Evolutionary conservation across 1,139 yeast species (phyloP).

Genomic region (Wickerhamiella infanticola): DNA sequence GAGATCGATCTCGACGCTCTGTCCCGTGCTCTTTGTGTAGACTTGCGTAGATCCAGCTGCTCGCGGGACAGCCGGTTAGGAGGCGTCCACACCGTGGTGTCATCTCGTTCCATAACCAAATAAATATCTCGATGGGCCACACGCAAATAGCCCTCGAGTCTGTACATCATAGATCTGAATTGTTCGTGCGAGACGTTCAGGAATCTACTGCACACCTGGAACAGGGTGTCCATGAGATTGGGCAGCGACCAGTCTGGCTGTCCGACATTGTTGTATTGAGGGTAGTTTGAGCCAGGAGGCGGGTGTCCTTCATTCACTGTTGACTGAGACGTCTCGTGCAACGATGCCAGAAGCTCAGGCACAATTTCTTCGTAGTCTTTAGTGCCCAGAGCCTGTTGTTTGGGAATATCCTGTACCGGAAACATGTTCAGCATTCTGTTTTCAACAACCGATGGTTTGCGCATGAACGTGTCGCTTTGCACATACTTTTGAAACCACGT

Average conservation of each 20-base stretch:
- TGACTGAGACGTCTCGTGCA: neutral
- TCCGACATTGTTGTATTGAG: neutral
- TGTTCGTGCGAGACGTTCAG: neutral
- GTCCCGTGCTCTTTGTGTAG: neutral
- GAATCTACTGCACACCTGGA: neutral
- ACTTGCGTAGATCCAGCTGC: neutral
- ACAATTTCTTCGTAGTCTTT: neutral
- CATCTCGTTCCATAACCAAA: neutral
- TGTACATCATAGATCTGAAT: neutral
- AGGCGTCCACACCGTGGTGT: neutral
- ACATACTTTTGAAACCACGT: constrained; percentile 18
- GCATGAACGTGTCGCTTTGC: neutral
- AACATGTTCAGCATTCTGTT: constrained; percentile 8
- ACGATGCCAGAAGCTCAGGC: neutral
- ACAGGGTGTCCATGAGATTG: neutral
- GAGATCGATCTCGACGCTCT: neutral
- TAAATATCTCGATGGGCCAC: neutral
- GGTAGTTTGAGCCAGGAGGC: constrained; percentile 4
- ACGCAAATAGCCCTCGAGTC: neutral
- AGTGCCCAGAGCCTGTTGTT: neutral
- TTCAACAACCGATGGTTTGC: neutral
- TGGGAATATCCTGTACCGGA: constrained; percentile 5
- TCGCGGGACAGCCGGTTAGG: neutral
- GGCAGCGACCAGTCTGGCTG: constrained; percentile 3
- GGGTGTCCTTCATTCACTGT: neutral